A percentile compares a stretch with the other conserved stretches of the same genome.
These are phyloP conservation scores for cucumber (Cucumis sativus) DNA, from an alignment of 306 rosid species.

Conservation along the genomic window DNA sequence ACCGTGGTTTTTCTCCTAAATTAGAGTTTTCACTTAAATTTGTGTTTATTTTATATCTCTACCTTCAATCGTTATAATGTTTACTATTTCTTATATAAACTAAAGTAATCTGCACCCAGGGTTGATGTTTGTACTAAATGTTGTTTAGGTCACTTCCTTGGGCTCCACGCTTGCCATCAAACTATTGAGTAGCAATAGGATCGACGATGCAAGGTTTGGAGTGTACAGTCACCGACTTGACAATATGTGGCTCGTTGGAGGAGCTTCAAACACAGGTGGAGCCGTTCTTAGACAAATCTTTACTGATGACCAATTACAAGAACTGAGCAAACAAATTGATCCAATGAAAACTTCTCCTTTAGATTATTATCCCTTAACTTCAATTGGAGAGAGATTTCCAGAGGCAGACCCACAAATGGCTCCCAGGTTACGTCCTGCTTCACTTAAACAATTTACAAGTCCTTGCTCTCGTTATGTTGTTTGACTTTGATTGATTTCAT, in stretches of 20 bases:
- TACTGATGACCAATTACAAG: slow-evolving; percentile 54
- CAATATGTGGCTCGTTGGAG: slow-evolving; percentile 94
- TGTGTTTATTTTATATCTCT: too few species aligned
- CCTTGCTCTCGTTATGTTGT: background rate
- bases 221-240: slow-evolving; percentile 98
- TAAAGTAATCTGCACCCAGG: too few species aligned
- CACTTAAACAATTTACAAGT: background rate
- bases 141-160: slow-evolving; percentile 71
- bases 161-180: slow-evolving; percentile 95
- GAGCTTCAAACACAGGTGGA: slow-evolving; percentile 94
- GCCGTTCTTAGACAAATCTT: slow-evolving; percentile 73
- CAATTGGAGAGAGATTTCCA: slow-evolving; percentile 83
- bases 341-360: slow-evolving; percentile 52
- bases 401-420: slow-evolving; percentile 61
- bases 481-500: background rate
- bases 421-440: slow-evolving; percentile 49
- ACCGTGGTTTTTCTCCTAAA: too few species aligned
- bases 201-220: slow-evolving; percentile 88
- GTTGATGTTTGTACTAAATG: background rate
- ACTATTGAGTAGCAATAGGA: slow-evolving; percentile 60
- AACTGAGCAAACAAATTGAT: slow-evolving; percentile 56
- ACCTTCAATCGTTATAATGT: too few species aligned
- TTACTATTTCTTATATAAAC: too few species aligned
- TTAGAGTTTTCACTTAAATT: too few species aligned
- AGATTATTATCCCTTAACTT: slow-evolving; percentile 74